These are phyloP conservation scores for Botrytis aclada DNA, from an alignment of 2,329 filamentous ascomycete species.

Conservation along the genomic window DNA sequence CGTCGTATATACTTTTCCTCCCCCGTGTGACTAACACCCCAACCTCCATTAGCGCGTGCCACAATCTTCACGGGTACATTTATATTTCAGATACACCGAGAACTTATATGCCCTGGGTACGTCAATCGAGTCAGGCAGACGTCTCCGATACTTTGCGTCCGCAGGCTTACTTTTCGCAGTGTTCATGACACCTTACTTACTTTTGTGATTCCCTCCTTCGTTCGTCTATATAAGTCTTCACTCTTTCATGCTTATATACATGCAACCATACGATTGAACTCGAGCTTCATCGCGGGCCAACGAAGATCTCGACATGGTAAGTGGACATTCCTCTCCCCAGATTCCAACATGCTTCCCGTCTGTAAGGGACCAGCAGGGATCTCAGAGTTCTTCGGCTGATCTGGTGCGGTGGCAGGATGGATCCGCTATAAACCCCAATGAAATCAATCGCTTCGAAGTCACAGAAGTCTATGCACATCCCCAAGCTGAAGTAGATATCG, in stretches of 20 bases:
- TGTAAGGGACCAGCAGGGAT: neutral
- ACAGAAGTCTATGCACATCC: slow-evolving; percentile 59
- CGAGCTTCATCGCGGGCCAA: slow-evolving; percentile 8
- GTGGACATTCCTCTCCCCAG: neutral
- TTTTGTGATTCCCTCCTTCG: slow-evolving; percentile 4
- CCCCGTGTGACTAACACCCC: slow-evolving; percentile 33
- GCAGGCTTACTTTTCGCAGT: neutral
- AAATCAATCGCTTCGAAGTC: slow-evolving; percentile 55
- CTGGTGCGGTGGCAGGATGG: slow-evolving; percentile 39
- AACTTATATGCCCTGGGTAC: slow-evolving; percentile 1
- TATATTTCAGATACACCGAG: slow-evolving; percentile 9
- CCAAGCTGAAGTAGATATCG: slow-evolving; percentile 59
- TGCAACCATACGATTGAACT: neutral
- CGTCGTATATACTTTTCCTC: slow-evolving; percentile 14
- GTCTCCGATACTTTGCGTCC: slow-evolving; percentile 7
- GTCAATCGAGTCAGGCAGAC: slow-evolving; percentile 15
- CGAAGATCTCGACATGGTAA: slow-evolving; percentile 18
- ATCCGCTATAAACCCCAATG: slow-evolving; percentile 44
- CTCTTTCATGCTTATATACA: slow-evolving; percentile 17
- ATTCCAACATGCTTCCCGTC: neutral
- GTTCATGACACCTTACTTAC: slow-evolving; percentile 10
- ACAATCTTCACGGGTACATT: slow-evolving; percentile 21
- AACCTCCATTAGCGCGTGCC: slow-evolving; percentile 30
- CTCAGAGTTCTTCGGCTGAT: slow-evolving; percentile 3
- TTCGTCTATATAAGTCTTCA: slow-evolving; percentile 16